Evolutionary conservation across 345 rosid species (phyloP).

Genomic region (Boechera divaricarpa): DNA sequence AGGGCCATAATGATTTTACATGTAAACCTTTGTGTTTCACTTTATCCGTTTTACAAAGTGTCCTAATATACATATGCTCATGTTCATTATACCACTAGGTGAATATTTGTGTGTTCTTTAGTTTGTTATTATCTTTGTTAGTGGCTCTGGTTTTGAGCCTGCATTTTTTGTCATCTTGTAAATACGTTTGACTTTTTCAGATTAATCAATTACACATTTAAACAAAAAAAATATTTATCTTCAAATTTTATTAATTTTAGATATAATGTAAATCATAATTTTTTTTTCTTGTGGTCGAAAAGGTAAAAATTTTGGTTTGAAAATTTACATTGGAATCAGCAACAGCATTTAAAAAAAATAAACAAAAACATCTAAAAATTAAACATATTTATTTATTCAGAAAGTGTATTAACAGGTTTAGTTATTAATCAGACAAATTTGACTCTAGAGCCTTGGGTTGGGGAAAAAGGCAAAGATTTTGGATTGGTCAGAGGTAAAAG

Average conservation of each 20-base stretch:
- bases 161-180: too few relatives aligned
- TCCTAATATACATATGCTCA: not conserved
- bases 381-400: not conserved
- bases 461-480: conserved; percentile 16
- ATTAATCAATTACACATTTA: too few relatives aligned
- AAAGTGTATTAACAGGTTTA: not conserved
- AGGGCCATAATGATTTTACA: not conserved
- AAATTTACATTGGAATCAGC: not conserved
- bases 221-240: too few relatives aligned
- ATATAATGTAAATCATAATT: too few relatives aligned
- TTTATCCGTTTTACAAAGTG: not conserved
- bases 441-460: conserved; percentile 27
- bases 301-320: too few relatives aligned
- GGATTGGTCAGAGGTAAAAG: conserved; percentile 29
- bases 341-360: not conserved
- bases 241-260: too few relatives aligned
- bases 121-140: too few relatives aligned
- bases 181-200: too few relatives aligned
- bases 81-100: not conserved
- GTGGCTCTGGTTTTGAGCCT: too few relatives aligned
- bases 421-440: conserved; percentile 2
- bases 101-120: too few relatives aligned
- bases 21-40: not conserved
- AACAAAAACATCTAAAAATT: too few relatives aligned
- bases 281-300: too few relatives aligned